phyloP scores from a whole-genome alignment of 305 asterid genomes.

The Fraxinus ornus region DNA sequence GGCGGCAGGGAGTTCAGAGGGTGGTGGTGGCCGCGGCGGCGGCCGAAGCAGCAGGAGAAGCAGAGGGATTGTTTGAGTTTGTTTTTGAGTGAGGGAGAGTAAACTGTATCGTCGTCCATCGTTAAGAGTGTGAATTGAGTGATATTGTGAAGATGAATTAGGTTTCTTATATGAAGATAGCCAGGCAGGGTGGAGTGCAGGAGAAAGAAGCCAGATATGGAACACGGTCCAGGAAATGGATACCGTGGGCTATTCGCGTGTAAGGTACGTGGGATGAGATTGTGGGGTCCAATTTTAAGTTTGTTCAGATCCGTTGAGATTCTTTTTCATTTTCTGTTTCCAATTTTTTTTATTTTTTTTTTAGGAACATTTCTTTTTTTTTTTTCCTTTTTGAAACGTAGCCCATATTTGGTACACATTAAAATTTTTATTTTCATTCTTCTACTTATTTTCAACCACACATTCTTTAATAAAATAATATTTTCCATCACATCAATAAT shows the following conservation, averaged over 20 bases:
- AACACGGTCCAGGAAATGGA: background rate
- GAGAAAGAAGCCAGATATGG: background rate
- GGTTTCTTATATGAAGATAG: background rate
- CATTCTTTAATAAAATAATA: no score
- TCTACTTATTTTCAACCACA: no score
- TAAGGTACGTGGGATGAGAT: background rate
- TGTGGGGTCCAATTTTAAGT: background rate
- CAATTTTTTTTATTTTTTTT: no score
- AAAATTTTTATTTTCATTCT: no score
- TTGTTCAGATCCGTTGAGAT: background rate
- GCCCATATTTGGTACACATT: no score
- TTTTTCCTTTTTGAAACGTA: no score
- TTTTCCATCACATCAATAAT: no score
- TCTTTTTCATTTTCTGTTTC: background rate
- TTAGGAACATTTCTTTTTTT: no score
- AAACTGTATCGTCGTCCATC: background rate
- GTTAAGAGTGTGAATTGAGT: background rate
- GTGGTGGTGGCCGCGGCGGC: slow-evolving; percentile 29
- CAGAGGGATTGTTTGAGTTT: slow-evolving; percentile 40
- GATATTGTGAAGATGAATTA: background rate
- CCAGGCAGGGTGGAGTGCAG: background rate
- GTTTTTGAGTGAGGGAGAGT: background rate
- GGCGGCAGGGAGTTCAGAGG: slow-evolving; percentile 33
- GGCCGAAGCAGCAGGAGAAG: slow-evolving; percentile 66
- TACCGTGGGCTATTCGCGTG: background rate